Base-by-base conservation (phyloP, 129 eudicot genomes). In the Gnaphalium uliginosum region DNA sequence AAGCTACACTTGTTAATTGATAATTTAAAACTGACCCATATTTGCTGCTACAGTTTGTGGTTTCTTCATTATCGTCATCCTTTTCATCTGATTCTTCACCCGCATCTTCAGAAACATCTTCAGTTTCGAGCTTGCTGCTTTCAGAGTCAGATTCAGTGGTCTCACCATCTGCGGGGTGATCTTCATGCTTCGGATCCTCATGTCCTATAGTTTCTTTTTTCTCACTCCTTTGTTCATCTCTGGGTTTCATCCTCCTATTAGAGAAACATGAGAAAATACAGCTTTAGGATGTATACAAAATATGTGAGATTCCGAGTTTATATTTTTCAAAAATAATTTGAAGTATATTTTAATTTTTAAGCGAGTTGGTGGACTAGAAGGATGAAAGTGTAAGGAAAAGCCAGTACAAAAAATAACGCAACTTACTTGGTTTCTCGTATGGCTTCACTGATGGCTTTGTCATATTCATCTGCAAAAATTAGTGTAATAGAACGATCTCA, bases 391-490 rank as follows among this genome's bases (percentile, higher is more conserved):
- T 25, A 37, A 25, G 9, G 53, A 64, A 75, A 27, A 25, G 29
- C 24, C 59, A 57, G 79, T 33, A n/a, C 6, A 51, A 13, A 19
- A 53, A 67, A 43, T 63, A 64, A 66, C 62, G 39, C 63, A 41
- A 82, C 90, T 71, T 83, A 87, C 97, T 85, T 87, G 71, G 85
- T 65, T 75, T 67, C 54, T 78, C 83, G 67, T 66, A 88, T 81
- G 32, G 96, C 98, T 72, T 89, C 93, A 24, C 76, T 71, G 66
- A 94, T 90, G 68, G 79, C 86, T 83, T 76, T 84, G 81, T 90
- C 97, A 70, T 77, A 89, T 30, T 81, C 91, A 76, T 87, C 98
- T 90, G 93, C 85, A 84, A 56, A 78, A 54, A 22, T 74, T 58
- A 53, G 72, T 26, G 26, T 25, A 60, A 41, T 19, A 21, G 61